Evolutionary conservation across 1,284 basidiomycete genomes (phyloP), one percentile per base, ranked within the genome.

Genomic region (Pseudozyma sp.): DNA sequence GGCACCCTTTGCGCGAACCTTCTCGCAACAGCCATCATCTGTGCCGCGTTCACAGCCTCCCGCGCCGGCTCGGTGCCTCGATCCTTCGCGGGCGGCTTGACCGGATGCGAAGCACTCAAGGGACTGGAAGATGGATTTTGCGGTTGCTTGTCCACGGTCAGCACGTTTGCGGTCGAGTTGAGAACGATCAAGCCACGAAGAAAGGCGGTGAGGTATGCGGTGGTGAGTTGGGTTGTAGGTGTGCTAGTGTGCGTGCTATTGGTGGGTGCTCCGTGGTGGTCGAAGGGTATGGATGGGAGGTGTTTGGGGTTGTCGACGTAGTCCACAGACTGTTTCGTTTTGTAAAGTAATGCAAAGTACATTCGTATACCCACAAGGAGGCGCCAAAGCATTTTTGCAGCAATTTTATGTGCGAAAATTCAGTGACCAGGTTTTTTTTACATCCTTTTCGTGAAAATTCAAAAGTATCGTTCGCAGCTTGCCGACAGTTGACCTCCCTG

Each of bases 121-220:
- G 83, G 79, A 1, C 86, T 99, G 34, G 88, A 89, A 38, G 93
- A 97, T 81, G 97, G 97, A 3, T 97, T 95, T 82, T 98, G 95
- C 83, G 97, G 95, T 9, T 95, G 94, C 86, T 87, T 99, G 73
- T 95, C 92, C 5, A 99, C 97, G 0, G 89, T 99, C 69, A 95
- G 93, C 86, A 99, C 95, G 12, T 96, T 98, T 83, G 92, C 90
- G 2, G 91, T 91, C 4, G 97, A 99, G 85, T 86, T 93, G 38
- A 85, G 88, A 8, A 89, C 89, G 4, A 86, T 97, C 56, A 87
- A 86, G 45, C 76, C 76, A 3, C 40, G 52, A 14, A 52, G 77
- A 14, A 67, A 42, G 12, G 80, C 83, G 12, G 66, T 84, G 25
- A 50, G 70, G 19, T 82, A 83, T 54, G 69, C 76, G 5, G 58